Base-by-base conservation (phyloP, 768 basidiomycete species). In the Boletus rufocinnamomeus region DNA sequence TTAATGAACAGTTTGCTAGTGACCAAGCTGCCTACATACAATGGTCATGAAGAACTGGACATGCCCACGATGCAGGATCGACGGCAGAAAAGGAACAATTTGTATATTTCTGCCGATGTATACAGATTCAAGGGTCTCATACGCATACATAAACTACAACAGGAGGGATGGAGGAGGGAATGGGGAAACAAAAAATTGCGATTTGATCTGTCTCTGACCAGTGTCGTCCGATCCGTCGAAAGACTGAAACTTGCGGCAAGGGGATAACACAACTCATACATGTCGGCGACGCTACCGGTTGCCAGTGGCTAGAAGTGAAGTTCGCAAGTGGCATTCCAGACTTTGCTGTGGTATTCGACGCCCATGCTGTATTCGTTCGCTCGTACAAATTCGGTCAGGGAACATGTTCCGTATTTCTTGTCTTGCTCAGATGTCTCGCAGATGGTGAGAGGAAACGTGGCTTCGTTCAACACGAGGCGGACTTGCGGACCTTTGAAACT, bases 271-370 rank as follows among this genome's bases (percentile, higher is more conserved):
- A 23, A 10, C 9, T 10, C 19, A 13, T 19, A 13, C 17, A 13
- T 3, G 16, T 4, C 17, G 17, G 27, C 13, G 14, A 25, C 19
- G 19, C 41, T 25, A 27, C n/a, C n/a, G n/a, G n/a, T n/a, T n/a
- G n/a, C n/a, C n/a, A 32, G 28, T 28, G 34, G 17, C 34, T 35
- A 35, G 34, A 17, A 16, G 40, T 9, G 16, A 27, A 43, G 35
- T n/a, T 69, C 75, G 47, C 78, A 79, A 16, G 74, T 72, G 47
- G 69, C 64, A 23, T 78, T 76, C 78, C 78, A 78, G 28, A 64
- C 40, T 27, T 62, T 50, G 47, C 69, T 67, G 16, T 71, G 67
- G 67, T 72, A 78, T 43, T 58, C 53, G n/a, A 73, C 60, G 16
- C 27, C 21, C 28, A 64, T 60, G 54, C 63, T 71, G 52, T 55